phyloP scores from a whole-genome alignment of 768 basidiomycete species.

The Mycena galopus region DNA sequence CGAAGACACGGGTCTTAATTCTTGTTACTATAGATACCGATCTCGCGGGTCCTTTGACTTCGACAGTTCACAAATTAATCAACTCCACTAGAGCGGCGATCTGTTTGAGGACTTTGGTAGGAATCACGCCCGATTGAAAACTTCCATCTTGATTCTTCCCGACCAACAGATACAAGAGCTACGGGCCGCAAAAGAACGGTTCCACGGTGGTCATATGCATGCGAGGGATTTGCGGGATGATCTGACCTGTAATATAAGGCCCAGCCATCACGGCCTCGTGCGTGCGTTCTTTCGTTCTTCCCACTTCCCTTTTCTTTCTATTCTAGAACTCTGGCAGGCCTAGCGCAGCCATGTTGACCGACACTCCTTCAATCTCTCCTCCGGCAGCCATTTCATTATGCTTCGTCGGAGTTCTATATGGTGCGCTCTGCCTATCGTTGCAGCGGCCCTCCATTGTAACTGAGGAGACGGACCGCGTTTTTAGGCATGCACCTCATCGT shows the following conservation, averaged over 20 bases:
- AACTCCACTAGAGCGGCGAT: too few species aligned
- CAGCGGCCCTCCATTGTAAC: not conserved
- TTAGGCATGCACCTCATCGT: constrained; percentile 22
- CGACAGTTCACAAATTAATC: too few species aligned
- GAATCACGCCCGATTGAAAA: too few species aligned
- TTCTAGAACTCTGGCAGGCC: not conserved
- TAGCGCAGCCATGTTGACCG: constrained; percentile 17
- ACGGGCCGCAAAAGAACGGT: too few species aligned
- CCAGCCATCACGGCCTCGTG: not conserved
- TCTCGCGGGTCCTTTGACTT: too few species aligned
- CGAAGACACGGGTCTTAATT: too few species aligned
- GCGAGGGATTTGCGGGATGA: too few species aligned
- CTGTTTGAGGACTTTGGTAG: not conserved
- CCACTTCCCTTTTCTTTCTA: not conserved
- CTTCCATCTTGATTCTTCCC: not conserved
- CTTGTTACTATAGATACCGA: too few species aligned
- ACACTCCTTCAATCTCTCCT: constrained; percentile 9
- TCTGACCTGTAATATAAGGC: not conserved
- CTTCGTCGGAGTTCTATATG: constrained; percentile 20
- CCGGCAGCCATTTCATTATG: constrained; percentile 23
- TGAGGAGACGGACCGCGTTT: not conserved
- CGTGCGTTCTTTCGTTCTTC: not conserved
- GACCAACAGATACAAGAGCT: not conserved
- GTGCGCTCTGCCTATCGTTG: not conserved
- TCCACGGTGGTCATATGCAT: too few species aligned